Percentiles rank a stretch among this genome's conserved stretches.
phyloP scores from a whole-genome alignment of 1,139 yeast species.

The Kodamaea arcana region DNA sequence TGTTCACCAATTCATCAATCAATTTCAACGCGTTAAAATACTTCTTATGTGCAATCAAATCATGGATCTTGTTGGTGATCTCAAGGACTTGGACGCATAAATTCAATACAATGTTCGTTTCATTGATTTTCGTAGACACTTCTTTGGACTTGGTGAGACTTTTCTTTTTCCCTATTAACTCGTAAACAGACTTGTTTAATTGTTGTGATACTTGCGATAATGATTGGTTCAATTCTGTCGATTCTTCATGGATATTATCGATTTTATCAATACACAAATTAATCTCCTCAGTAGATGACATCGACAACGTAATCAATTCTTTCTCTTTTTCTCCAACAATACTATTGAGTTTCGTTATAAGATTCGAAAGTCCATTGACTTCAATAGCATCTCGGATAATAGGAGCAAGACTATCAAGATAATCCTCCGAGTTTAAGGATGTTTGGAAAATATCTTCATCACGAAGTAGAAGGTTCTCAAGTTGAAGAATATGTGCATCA shows the following conservation, averaged over 20 bases:
- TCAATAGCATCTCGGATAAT: slow-evolving; percentile 66
- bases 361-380: slow-evolving; percentile 50
- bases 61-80: slow-evolving; percentile 81
- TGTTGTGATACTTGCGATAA: slow-evolving; percentile 49
- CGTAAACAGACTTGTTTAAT: slow-evolving; percentile 60
- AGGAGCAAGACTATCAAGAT: slow-evolving; percentile 76
- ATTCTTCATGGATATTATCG: slow-evolving; percentile 50
- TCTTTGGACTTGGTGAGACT: slow-evolving; percentile 53
- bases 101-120: slow-evolving; percentile 57
- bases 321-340: slow-evolving; percentile 59
- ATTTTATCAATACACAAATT: slow-evolving; percentile 54
- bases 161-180: slow-evolving; percentile 57
- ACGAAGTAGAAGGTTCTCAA: slow-evolving; percentile 38
- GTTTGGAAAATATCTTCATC: slow-evolving; percentile 47
- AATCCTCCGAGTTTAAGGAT: slow-evolving; percentile 61
- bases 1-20: slow-evolving; percentile 64
- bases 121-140: slow-evolving; percentile 56
- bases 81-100: slow-evolving; percentile 81
- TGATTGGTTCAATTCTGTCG: slow-evolving; percentile 51
- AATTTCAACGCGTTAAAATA: slow-evolving; percentile 86
- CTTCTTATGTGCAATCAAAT: slow-evolving; percentile 66
- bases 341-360: slow-evolving; percentile 53
- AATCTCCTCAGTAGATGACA: slow-evolving; percentile 57
- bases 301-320: slow-evolving; percentile 59
- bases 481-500: slow-evolving; percentile 28